Conservation (phyloP, 2,329 filamentous ascomycete genomes). For the Fusarium pseudograminearum region DNA sequence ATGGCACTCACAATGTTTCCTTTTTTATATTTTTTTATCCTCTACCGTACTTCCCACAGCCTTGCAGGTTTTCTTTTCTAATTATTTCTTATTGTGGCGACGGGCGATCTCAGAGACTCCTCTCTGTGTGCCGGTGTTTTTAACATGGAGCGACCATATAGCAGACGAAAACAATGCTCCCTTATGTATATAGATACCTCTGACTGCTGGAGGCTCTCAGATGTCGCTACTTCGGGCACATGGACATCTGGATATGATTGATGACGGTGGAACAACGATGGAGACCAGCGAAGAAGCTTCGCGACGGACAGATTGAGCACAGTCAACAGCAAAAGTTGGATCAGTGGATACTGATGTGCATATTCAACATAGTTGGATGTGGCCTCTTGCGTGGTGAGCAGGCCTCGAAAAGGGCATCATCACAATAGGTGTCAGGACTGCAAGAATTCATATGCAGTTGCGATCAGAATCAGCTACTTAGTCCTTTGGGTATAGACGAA, state of each 20-base stretch:
- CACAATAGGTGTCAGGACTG: conserved; percentile 29
- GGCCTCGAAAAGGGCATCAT: conserved; percentile 17
- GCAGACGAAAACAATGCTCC: conserved; percentile 36
- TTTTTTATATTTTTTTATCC: conserved; percentile 34
- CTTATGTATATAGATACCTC: conserved; percentile 46
- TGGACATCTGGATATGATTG: conserved; percentile 47
- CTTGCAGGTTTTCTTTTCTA: conserved; percentile 39
- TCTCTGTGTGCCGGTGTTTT: conserved; percentile 6
- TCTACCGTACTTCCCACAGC: conserved; percentile 23
- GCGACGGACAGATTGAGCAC: conserved; percentile 36
- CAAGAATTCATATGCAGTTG: conserved; percentile 36
- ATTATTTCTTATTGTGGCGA: conserved; percentile 39
- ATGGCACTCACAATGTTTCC: conserved; percentile 36
- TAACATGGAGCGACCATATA: conserved; percentile 28
- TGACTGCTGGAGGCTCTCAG: conserved; percentile 38
- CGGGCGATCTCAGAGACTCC: conserved; percentile 12
- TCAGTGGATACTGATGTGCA: conserved; percentile 27
- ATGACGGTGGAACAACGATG: conserved; percentile 39
- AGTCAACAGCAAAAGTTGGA: conserved; percentile 42
- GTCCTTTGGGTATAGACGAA: conserved; percentile 54
- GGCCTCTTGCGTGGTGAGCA: conserved; percentile 26
- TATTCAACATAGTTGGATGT: conserved; percentile 34
- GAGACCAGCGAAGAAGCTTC: conserved; percentile 33
- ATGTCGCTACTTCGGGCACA: conserved; percentile 27
- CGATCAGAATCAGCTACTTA: conserved; percentile 52